phyloP scores from a whole-genome alignment of 768 basidiomycete genomes.

The Tylopilus balloui region DNA sequence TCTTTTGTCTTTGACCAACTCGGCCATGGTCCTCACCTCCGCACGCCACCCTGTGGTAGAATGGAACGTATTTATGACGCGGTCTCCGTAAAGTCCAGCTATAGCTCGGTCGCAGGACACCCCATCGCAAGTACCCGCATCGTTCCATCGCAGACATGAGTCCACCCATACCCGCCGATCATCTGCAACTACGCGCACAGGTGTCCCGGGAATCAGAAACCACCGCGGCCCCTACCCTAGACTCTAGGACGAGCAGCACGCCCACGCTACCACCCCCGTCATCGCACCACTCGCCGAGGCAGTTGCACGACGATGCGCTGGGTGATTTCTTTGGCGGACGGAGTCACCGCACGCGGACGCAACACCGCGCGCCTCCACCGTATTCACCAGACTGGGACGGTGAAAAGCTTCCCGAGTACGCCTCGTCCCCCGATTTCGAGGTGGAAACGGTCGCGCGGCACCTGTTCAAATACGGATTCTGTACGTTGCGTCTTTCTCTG shows the following conservation, averaged over 20 bases:
- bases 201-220: conserved; percentile 23
- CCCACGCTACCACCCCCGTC: conserved; percentile 20
- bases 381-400: conserved; percentile 41
- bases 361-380: conserved; percentile 34
- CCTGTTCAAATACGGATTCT: conserved; percentile 60
- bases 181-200: conserved; percentile 22
- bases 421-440: conserved; percentile 36
- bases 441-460: conserved; percentile 54
- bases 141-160: conserved; percentile 12
- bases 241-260: conserved; percentile 15
- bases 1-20: conserved; percentile 32
- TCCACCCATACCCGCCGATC: conserved; percentile 11
- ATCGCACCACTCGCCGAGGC: conserved; percentile 23
- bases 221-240: conserved; percentile 11
- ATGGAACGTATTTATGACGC: conserved; percentile 26
- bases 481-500: conserved; percentile 32
- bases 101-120: conserved; percentile 10
- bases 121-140: conserved; percentile 6
- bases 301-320: conserved; percentile 28
- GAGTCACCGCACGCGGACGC: conserved; percentile 21
- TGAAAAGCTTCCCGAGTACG: conserved; percentile 27
- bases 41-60: conserved; percentile 7
- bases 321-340: conserved; percentile 32
- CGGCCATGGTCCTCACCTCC: conserved; percentile 4
- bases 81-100: background rate